Conservation (phyloP, 2,329 filamentous ascomycete species). For the Trichoderma lentiforme region DNA sequence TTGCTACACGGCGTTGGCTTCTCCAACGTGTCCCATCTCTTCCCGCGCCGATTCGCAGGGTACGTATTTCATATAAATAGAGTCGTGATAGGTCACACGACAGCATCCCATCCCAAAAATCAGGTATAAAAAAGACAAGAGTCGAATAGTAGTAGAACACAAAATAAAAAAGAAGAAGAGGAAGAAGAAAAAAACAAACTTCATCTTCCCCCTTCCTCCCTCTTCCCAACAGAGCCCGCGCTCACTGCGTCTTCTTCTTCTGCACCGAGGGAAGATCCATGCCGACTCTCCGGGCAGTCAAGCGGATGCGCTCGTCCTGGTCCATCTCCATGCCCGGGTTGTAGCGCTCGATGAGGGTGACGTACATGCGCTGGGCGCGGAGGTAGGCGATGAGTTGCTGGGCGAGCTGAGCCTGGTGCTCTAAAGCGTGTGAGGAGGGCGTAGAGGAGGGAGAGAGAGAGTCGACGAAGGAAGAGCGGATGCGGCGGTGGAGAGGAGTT, state of each 20-base stretch:
- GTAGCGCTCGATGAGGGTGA: constrained; percentile 80
- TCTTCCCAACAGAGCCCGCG: too few relatives aligned
- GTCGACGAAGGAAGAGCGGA: constrained; percentile 30
- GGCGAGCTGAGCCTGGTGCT: constrained; percentile 40
- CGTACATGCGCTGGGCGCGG: constrained; percentile 80
- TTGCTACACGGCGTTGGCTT: neutral
- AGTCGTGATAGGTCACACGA: neutral
- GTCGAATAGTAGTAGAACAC: neutral
- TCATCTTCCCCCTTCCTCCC: too few relatives aligned
- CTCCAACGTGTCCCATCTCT: neutral
- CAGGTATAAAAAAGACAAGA: neutral
- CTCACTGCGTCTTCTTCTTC: neutral
- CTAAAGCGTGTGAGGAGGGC: constrained; percentile 29
- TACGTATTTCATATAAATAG: neutral
- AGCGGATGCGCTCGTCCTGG: constrained; percentile 75
- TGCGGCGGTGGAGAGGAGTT: constrained; percentile 46
- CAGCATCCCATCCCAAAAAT: neutral
- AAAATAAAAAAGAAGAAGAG: neutral
- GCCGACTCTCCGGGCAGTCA: constrained; percentile 83
- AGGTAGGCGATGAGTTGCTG: constrained; percentile 79
- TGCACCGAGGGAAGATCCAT: constrained; percentile 68
- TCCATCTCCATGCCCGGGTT: constrained; percentile 90
- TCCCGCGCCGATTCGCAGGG: neutral
- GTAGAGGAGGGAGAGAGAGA: constrained; percentile 30
- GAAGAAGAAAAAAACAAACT: too few relatives aligned